These are phyloP conservation scores for Trifolium pratense DNA, from an alignment of 306 rosid species.

Conservation along the genomic window DNA sequence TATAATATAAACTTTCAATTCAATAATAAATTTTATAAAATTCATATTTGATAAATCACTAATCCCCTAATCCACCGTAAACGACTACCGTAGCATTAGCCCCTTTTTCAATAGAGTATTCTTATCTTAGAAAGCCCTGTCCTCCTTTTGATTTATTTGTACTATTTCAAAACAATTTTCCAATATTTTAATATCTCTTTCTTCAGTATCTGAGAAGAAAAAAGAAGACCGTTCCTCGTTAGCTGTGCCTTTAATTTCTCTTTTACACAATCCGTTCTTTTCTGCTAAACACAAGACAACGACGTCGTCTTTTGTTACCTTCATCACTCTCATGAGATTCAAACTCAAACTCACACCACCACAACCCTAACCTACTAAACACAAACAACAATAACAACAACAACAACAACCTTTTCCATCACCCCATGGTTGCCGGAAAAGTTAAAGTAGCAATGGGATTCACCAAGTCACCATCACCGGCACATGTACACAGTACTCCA, in stretches of 20 bases:
- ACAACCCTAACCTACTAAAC: background rate
- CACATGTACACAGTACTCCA: conserved; percentile 47
- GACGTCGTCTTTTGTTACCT: conserved; percentile 41
- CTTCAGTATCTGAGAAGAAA: conserved; percentile 13
- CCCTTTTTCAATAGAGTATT: no score
- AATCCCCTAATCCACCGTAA: no score
- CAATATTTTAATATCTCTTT: background rate
- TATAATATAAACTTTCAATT: no score
- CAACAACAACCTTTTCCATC: background rate
- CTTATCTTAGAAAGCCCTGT: background rate
- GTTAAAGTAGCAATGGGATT: conserved; percentile 88
- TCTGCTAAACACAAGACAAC: conserved; percentile 53
- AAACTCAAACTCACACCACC: conserved; percentile 35
- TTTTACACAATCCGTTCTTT: conserved; percentile 5
- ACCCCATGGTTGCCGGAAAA: conserved; percentile 83
- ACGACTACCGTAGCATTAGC: no score
- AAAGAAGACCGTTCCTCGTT: conserved; percentile 90
- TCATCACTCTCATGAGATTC: conserved; percentile 40
- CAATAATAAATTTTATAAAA: no score
- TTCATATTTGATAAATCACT: no score
- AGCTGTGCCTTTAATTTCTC: conserved; percentile 45
- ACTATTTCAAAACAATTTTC: background rate
- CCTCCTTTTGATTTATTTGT: background rate
- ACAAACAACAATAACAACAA: background rate
- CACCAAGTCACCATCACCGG: conserved; percentile 64